Base-by-base conservation (phyloP, 2,329 filamentous ascomycete species). In the Stemphylium beticola region DNA sequence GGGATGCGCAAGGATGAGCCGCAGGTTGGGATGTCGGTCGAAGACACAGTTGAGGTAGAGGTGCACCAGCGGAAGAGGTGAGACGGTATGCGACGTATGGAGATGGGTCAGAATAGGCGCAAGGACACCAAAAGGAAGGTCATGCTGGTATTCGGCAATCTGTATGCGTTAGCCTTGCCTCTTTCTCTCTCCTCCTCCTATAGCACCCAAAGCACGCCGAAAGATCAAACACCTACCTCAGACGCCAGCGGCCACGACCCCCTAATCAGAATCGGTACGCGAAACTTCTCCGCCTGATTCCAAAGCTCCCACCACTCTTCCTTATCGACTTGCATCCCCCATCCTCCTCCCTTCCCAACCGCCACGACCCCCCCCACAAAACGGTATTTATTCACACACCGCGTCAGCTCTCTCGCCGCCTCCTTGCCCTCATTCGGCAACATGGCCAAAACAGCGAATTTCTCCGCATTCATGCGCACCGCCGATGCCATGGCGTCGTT, bases 11-110 rank as follows among this genome's bases (percentile, higher is more conserved):
- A 85, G 67, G 3, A 86, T 73, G 41, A 87, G 74, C 62, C 85
- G 85, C 8, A 87, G 65, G 17, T 65, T 71, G 0, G 83, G 83
- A 38, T 80, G 81, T 4, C 76, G 71, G 65, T 86, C 84, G 57
- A 87, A 87, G 1, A 85, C 61, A 1, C 83, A 83, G 0, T 76
- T 72, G 1, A 81, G 78, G 59, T 78, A 86, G 2, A 87, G 75
- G 11, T 77, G 73, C 14, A 84, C 60, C 7, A 83, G 60, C 44
- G 81, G 79, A 29, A 84, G 63, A 0, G 76, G 82, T 0, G 79
- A 80, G 9, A 82, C 78, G 6, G 71, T 69, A 61, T 85, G 83
- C 79, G 82, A 84, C 6, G 81, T 81, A 70, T 67, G 52, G 4
- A 68, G 42, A 15, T 61, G 54, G 4, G 62, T 62, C n/a, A 62